Percentiles rank a stretch among this genome's conserved stretches.
Conservation (phyloP, 495 filamentous ascomycete species). For the Staphylotrichum tortipilum region DNA sequence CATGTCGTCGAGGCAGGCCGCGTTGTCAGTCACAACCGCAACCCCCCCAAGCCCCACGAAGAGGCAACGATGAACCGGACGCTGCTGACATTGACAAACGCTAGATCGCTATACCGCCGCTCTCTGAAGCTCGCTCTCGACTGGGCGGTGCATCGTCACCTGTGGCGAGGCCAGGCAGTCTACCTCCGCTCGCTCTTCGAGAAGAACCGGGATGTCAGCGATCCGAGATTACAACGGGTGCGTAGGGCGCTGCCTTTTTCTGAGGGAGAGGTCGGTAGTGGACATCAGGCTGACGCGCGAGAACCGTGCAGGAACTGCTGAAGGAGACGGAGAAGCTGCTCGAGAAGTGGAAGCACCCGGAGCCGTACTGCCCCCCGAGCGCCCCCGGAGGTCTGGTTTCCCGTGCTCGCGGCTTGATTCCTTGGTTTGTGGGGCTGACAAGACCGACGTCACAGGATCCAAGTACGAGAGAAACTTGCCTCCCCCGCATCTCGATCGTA, state of each 20-base stretch:
- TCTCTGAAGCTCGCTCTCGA: conserved; percentile 87
- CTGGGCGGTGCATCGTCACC: conserved; percentile 81
- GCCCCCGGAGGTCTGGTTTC: conserved; percentile 81
- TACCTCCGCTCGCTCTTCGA: conserved; percentile 96
- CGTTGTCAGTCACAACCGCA: conserved; percentile 31
- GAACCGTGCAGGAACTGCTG: conserved; percentile 54
- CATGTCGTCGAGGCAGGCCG: conserved; percentile 41
- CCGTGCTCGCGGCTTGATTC: background rate
- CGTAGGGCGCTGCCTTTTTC: conserved; percentile 7
- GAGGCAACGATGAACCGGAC: background rate
- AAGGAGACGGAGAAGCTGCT: conserved; percentile 80
- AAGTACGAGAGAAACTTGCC: conserved; percentile 96
- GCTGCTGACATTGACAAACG: conserved; percentile 9
- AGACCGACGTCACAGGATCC: conserved; percentile 55
- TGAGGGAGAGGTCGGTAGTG: background rate
- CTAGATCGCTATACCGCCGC: conserved; percentile 85
- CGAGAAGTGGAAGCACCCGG: conserved; percentile 94
- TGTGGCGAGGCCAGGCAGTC: conserved; percentile 91
- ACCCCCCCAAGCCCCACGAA: background rate
- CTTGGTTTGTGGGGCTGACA: conserved; percentile 19
- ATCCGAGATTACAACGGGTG: conserved; percentile 85
- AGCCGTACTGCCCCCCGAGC: conserved; percentile 79
- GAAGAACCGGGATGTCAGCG: conserved; percentile 75
- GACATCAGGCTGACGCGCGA: background rate
- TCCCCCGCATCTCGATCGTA: conserved; percentile 67